A percentile compares a stretch with the other conserved stretches of the same genome.
phyloP scores from a whole-genome alignment of 768 basidiomycete species.

The Mycena indigotica region DNA sequence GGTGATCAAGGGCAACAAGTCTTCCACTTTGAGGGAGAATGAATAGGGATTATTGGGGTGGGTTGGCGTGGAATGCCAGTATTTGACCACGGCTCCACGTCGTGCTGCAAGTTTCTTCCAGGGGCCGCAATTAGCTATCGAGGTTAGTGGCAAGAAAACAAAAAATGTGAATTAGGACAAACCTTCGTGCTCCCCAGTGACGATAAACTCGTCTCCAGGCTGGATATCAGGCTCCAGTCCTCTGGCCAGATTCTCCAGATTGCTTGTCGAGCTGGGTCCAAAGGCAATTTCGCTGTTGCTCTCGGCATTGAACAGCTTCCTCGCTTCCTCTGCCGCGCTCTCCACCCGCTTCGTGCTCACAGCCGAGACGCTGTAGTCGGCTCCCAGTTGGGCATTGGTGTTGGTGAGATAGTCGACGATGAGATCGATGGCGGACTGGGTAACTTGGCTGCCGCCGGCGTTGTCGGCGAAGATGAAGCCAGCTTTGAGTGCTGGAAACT shows the following conservation, averaged over 20 bases:
- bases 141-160: not conserved
- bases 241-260: conserved; percentile 69
- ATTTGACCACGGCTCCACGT: conserved; percentile 53
- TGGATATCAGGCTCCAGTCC: conserved; percentile 58
- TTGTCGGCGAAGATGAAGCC: conserved; percentile 76
- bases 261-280: conserved; percentile 66
- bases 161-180: conserved; percentile 8
- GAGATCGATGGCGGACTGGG: conserved; percentile 50
- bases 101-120: conserved; percentile 77
- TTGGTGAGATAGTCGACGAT: conserved; percentile 69
- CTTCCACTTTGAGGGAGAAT: conserved; percentile 51
- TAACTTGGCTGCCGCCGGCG: conserved; percentile 67
- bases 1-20: conserved; percentile 64
- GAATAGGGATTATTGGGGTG: conserved; percentile 67
- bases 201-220: conserved; percentile 70
- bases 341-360: conserved; percentile 50
- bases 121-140: conserved; percentile 67
- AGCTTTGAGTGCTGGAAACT: conserved; percentile 61
- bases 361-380: conserved; percentile 63
- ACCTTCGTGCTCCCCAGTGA: conserved; percentile 86
- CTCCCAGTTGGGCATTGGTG: conserved; percentile 76
- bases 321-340: conserved; percentile 53
- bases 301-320: conserved; percentile 65
- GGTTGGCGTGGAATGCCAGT: conserved; percentile 57
- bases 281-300: conserved; percentile 66